These are phyloP conservation scores for Rhodofomes roseus DNA, from an alignment of 1,284 basidiomycete genomes.

Conservation along the genomic window DNA sequence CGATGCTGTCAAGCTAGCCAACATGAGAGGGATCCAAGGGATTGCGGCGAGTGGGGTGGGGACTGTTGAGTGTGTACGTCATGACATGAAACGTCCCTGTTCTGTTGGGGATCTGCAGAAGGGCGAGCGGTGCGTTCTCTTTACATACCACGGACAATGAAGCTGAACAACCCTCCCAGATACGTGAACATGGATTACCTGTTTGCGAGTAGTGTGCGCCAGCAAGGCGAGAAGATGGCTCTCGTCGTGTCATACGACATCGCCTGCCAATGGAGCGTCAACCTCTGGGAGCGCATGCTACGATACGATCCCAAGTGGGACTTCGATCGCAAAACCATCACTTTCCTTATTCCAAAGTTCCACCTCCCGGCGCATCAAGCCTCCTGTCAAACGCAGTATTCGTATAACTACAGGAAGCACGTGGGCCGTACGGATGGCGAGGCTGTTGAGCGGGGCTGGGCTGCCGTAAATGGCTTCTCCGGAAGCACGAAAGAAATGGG, in stretches of 20 bases:
- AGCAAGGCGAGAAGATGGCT: not conserved
- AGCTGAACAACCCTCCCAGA: slow-evolving; percentile 3
- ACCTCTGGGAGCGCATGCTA: slow-evolving; percentile 6
- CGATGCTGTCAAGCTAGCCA: slow-evolving; percentile 9
- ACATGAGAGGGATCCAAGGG: not conserved
- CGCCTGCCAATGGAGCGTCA: slow-evolving; percentile 17
- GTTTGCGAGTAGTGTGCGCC: slow-evolving; percentile 6
- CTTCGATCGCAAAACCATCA: not conserved
- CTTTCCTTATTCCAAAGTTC: slow-evolving; percentile 9
- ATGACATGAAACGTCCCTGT: slow-evolving; percentile 20
- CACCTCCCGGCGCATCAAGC: slow-evolving; percentile 7
- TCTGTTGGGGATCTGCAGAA: slow-evolving; percentile 23
- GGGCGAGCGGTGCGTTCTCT: slow-evolving; percentile 22
- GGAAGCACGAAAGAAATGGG: slow-evolving; percentile 6
- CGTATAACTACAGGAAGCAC: slow-evolving; percentile 3
- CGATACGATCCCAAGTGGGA: not conserved
- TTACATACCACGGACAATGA: too few relatives aligned
- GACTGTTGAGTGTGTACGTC: slow-evolving; percentile 12
- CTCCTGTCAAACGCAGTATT: slow-evolving; percentile 3
- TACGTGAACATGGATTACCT: slow-evolving; percentile 21
- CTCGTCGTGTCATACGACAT: slow-evolving; percentile 17
- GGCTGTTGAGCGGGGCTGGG: not conserved
- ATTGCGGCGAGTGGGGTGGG: slow-evolving; percentile 6
- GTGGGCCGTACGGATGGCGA: not conserved
- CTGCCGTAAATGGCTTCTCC: not conserved